These are phyloP conservation scores for Polytolypa hystricis DNA, from an alignment of 2,329 filamentous ascomycete species.

Conservation along the genomic window DNA sequence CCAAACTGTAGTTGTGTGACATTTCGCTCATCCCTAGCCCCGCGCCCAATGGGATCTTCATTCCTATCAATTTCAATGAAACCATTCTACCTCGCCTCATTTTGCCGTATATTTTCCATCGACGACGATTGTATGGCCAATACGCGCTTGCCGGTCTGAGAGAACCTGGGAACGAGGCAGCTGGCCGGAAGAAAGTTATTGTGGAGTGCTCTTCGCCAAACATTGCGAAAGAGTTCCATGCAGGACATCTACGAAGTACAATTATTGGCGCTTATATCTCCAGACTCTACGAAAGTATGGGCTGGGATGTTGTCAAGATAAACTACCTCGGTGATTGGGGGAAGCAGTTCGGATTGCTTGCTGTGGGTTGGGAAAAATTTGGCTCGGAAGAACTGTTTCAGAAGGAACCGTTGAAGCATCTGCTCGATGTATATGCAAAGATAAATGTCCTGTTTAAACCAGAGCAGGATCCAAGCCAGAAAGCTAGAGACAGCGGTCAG, in stretches of 20 bases:
- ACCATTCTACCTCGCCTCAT: constrained; percentile 53
- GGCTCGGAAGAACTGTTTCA: constrained; percentile 61
- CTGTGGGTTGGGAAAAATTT: constrained; percentile 63
- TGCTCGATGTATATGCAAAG: constrained; percentile 71
- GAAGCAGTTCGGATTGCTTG: constrained; percentile 46
- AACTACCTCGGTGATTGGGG: constrained; percentile 76
- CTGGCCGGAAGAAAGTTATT: constrained; percentile 54
- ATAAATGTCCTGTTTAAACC: constrained; percentile 54
- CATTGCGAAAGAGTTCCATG: constrained; percentile 74
- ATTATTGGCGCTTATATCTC: constrained; percentile 64
- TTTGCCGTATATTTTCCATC: constrained; percentile 57
- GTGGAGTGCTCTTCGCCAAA: constrained; percentile 80
- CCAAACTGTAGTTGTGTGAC: neutral
- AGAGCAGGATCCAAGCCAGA: constrained; percentile 56
- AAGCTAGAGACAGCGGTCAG: constrained; percentile 34
- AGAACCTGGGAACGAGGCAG: constrained; percentile 49
- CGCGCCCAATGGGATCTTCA: constrained; percentile 51
- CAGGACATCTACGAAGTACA: constrained; percentile 62
- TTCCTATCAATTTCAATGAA: constrained; percentile 74
- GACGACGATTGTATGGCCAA: constrained; percentile 51
- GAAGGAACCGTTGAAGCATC: constrained; percentile 67
- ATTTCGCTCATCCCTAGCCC: neutral
- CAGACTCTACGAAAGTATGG: constrained; percentile 56
- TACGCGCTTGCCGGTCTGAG: constrained; percentile 50
- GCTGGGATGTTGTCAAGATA: constrained; percentile 60